These are phyloP conservation scores for Myriosclerotinia curreyana DNA, from an alignment of 2,329 filamentous ascomycete species.

Conservation along the genomic window DNA sequence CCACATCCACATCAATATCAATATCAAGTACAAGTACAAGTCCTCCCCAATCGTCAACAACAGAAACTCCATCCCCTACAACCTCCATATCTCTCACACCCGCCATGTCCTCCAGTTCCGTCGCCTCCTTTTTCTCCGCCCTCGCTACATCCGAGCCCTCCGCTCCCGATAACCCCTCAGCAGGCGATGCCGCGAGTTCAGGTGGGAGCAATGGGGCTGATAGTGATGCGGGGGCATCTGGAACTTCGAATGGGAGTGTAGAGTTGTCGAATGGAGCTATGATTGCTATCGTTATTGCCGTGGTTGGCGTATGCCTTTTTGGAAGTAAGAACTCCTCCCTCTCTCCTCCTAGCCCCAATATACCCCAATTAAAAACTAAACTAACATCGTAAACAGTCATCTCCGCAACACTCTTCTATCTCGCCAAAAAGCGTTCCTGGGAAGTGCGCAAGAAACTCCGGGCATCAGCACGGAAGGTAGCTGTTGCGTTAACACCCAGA, in stretches of 20 bases:
- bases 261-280: slow-evolving; percentile 66
- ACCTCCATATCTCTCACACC: slow-evolving; percentile 33
- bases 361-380: neutral
- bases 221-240: slow-evolving; percentile 62
- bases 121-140: slow-evolving; percentile 35
- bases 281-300: slow-evolving; percentile 71
- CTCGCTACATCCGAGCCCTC: slow-evolving; percentile 35
- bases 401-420: slow-evolving; percentile 65
- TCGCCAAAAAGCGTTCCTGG: slow-evolving; percentile 85
- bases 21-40: slow-evolving; percentile 1
- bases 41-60: slow-evolving; percentile 15
- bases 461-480: slow-evolving; percentile 62
- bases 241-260: slow-evolving; percentile 57
- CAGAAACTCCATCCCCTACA: slow-evolving; percentile 25
- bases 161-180: slow-evolving; percentile 35
- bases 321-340: slow-evolving; percentile 55
- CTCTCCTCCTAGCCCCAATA: neutral
- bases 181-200: slow-evolving; percentile 39
- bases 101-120: slow-evolving; percentile 39
- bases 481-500: slow-evolving; percentile 59
- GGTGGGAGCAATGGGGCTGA: slow-evolving; percentile 45
- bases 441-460: slow-evolving; percentile 69
- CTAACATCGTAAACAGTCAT: slow-evolving; percentile 27
- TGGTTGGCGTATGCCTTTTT: slow-evolving; percentile 62
- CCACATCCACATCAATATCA: neutral